Evolutionary conservation across 192 early-diverging fungal species (phyloP).

Genomic region (Backusella westeae): DNA sequence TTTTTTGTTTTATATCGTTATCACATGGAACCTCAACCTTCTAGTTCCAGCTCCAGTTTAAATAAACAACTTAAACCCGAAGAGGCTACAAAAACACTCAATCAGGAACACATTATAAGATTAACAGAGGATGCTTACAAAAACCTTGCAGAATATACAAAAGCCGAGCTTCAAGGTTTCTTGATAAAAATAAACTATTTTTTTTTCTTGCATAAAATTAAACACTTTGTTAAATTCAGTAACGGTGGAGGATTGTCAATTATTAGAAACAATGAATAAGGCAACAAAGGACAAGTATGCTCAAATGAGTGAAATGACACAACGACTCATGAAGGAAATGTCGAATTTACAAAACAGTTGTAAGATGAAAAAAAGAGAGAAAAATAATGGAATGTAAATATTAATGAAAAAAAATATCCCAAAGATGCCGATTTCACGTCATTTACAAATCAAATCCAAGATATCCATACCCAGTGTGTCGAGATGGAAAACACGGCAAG

Average conservation of each 20-base stretch:
- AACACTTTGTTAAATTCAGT: background rate
- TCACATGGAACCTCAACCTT: background rate
- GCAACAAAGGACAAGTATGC: constrained; percentile 33
- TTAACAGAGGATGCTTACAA: constrained; percentile 31
- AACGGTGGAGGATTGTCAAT: constrained; percentile 29
- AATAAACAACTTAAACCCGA: constrained; percentile 18
- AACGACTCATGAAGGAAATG: constrained; percentile 35
- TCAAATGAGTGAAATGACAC: constrained; percentile 37
- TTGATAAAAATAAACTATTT: background rate
- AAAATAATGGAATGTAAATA: background rate
- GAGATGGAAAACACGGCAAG: constrained; percentile 34
- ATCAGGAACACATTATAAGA: constrained; percentile 30
- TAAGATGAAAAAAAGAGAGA: background rate
- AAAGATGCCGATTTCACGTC: constrained; percentile 31
- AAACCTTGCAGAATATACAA: constrained; percentile 32
- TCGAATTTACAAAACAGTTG: constrained; percentile 37
- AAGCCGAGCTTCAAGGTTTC: constrained; percentile 30
- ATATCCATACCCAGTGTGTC: constrained; percentile 26
- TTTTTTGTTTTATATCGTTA: background rate
- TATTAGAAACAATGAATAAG: constrained; percentile 39
- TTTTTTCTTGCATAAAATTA: background rate
- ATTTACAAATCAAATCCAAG: constrained; percentile 33
- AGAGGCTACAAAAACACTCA: constrained; percentile 13
- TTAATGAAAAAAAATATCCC: background rate
- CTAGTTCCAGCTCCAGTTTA: background rate